A percentile compares a stretch with the other conserved stretches of the same genome.
phyloP scores from a whole-genome alignment of 2,329 filamentous ascomycete genomes.

The Colletotrichum abscissum region DNA sequence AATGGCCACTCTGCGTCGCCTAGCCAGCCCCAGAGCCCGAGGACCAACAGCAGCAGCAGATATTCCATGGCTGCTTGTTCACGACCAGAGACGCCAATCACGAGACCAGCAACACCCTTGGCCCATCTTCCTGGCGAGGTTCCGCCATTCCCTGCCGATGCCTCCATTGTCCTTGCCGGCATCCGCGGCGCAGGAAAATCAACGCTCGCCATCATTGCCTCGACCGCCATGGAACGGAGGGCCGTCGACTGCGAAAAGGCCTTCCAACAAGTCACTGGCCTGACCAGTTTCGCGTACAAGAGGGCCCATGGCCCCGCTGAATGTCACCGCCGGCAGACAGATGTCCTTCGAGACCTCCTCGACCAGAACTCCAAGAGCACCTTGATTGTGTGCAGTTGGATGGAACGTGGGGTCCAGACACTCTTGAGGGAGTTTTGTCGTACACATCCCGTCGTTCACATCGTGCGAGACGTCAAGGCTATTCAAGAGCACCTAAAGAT shows the following conservation, averaged over 20 bases:
- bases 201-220: constrained; percentile 80
- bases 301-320: constrained; percentile 69
- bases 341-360: constrained; percentile 70
- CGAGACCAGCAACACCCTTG: constrained; percentile 23
- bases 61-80: constrained; percentile 29
- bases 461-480: constrained; percentile 72
- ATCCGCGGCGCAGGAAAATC: constrained; percentile 82
- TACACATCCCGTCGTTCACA: constrained; percentile 77
- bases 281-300: constrained; percentile 72
- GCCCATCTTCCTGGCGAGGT: constrained; percentile 28
- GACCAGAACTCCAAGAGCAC: constrained; percentile 67
- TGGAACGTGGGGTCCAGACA: constrained; percentile 71
- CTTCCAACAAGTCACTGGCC: constrained; percentile 73
- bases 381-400: constrained; percentile 79
- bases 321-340: constrained; percentile 72
- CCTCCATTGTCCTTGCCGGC: constrained; percentile 79
- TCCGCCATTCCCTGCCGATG: constrained; percentile 53
- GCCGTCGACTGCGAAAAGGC: constrained; percentile 76
- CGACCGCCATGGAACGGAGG: constrained; percentile 74
- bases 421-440: constrained; percentile 71
- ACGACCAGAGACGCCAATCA: constrained; percentile 21
- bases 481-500: constrained; percentile 72
- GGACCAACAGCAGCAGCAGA: constrained; percentile 29
- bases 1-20: constrained; percentile 20
- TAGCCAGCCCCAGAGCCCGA: constrained; percentile 27